Evolutionary conservation across 2,329 filamentous ascomycete genomes (phyloP), one percentile per base, ranked within the genome.

Genomic region (Aspergillus pseudotamarii): DNA sequence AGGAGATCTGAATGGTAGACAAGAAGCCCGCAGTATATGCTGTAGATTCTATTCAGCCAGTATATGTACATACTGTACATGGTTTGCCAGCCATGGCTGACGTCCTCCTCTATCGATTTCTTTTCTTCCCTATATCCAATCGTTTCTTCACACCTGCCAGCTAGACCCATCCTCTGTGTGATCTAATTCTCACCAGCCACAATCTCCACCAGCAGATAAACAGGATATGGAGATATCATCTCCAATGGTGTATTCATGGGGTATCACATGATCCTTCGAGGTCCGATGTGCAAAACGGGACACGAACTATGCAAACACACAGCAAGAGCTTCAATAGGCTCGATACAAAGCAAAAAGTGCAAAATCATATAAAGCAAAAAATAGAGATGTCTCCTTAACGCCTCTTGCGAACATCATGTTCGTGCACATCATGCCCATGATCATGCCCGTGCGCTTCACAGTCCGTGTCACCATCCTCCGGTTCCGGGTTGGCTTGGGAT

Each of bases 401-500:
- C 54, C 68, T 68, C 64, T 71, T 75, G 54, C 66, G 71, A 19
- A 64, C 56, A 14, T 54, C 41, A 51, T 65, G 56, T 23, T 68
- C 63, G 41, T 68, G 66, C 30, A 59, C 64, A 54, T 60, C 63
- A 58, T 81, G 74, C 61, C 78, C 76, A 63, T 76, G 68, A 6
- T 56, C 54, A 46, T 68, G 66, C 53, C 80, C 73, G 21, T 61
- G 38, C 34, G 58, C 64, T 23, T 70, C 38, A 41, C 38, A 41
- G 16, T n/a, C 68, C 23, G 66, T 62, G 32, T 75, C 75, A 58
- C 85, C 82, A 23, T 83, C 81, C 68, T 91, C 86, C 2, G 87
- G 85, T 72, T 91, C 88, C 4, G 87, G 87, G 69, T 83, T 88
- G 46, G 79, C 81, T 70, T 80, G 79, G 16, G 83, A 80, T 69